Evolutionary conservation across 2,329 filamentous ascomycete species (phyloP).

Genomic region (Ceratocystiopsis brevicomis): DNA sequence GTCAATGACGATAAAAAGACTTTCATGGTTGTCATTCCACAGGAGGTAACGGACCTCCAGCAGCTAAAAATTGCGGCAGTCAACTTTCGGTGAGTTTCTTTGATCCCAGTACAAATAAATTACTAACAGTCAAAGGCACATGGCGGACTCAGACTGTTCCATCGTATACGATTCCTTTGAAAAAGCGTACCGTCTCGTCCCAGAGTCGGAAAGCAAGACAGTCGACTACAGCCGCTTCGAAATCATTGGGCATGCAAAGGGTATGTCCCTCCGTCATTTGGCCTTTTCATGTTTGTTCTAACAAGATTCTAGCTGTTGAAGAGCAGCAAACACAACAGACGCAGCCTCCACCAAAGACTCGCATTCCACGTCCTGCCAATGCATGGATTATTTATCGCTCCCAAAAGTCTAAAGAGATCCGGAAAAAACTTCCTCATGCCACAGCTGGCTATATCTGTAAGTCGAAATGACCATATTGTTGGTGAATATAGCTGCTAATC

Average conservation of each 20-base stretch:
- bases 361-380: constrained; percentile 16
- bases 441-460: constrained; percentile 16
- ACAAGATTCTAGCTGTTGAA: not conserved
- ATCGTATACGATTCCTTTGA: too few species aligned
- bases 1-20: not conserved
- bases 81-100: too few species aligned
- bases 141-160: too few species aligned
- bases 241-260: too few species aligned
- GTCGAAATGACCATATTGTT: constrained; percentile 3
- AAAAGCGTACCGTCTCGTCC: too few species aligned
- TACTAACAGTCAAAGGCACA: too few species aligned
- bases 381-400: constrained; percentile 18
- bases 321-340: not conserved
- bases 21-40: not conserved
- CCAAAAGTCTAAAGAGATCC: constrained; percentile 12
- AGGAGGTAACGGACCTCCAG: not conserved
- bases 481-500: not conserved
- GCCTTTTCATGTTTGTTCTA: too few species aligned
- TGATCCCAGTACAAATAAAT: too few species aligned
- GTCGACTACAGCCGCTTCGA: too few species aligned
- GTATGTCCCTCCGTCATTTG: too few species aligned
- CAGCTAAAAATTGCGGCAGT: not conserved
- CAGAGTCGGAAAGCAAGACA: too few species aligned
- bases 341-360: not conserved
- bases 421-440: constrained; percentile 7